These are phyloP conservation scores for Penicillium ochrochloron DNA, from an alignment of 495 filamentous ascomycete genomes.

Conservation along the genomic window DNA sequence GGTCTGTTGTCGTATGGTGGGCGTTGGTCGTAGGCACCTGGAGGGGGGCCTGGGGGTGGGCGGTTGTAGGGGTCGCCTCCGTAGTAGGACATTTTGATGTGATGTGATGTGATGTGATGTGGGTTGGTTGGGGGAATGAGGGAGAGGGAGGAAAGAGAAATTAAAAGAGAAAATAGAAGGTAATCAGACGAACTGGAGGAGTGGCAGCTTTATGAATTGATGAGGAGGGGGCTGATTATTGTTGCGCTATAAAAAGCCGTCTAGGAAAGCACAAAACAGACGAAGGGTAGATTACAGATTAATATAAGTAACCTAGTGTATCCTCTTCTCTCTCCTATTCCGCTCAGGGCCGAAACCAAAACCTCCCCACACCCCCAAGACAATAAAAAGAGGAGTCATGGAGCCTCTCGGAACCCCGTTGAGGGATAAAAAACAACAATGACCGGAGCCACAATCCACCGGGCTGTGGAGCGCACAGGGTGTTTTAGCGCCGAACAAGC, in stretches of 20 bases:
- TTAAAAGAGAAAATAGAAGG: neutral
- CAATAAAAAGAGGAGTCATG: slow-evolving; percentile 1
- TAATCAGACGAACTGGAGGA: neutral
- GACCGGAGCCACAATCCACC: neutral
- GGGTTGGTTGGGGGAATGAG: slow-evolving; percentile 10
- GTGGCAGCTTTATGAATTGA: slow-evolving; percentile 2
- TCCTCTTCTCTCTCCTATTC: slow-evolving; percentile 4
- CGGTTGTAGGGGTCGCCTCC: slow-evolving; percentile 30
- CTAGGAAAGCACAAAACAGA: neutral
- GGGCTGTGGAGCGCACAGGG: slow-evolving; percentile 4
- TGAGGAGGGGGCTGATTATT: neutral
- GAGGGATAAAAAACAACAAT: slow-evolving; percentile 4
- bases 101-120: slow-evolving; percentile 8
- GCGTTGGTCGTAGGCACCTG: slow-evolving; percentile 15
- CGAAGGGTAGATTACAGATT: neutral
- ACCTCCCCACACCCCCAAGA: slow-evolving; percentile 8
- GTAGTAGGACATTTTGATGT: slow-evolving; percentile 39
- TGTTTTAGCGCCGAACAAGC: slow-evolving; percentile 20
- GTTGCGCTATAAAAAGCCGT: neutral
- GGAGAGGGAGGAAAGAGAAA: slow-evolving; percentile 5
- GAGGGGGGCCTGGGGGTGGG: slow-evolving; percentile 22
- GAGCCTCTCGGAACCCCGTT: neutral
- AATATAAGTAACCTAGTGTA: neutral
- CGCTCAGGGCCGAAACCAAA: slow-evolving; percentile 18
- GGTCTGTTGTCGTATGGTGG: slow-evolving; percentile 27